phyloP scores from a whole-genome alignment of 176 grass and related monocot species.

The Puya raimondii region DNA sequence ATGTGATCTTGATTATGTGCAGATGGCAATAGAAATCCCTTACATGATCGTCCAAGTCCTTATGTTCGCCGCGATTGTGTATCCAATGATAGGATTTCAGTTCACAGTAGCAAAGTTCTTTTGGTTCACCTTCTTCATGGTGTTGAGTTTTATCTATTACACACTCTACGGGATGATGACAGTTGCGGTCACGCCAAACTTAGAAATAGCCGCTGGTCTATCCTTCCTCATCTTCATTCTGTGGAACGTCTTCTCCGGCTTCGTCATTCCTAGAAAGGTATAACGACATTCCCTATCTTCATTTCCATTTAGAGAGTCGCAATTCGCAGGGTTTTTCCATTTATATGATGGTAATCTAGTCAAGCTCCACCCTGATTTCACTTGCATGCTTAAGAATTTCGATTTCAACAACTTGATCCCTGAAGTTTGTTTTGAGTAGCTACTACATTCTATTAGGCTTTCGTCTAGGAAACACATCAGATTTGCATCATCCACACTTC shows the following conservation, averaged over 20 bases:
- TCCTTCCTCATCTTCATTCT: constrained; percentile 65
- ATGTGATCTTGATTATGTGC: constrained; percentile 3
- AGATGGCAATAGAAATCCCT: constrained; percentile 44
- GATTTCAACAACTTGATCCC: too few relatives aligned
- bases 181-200: constrained; percentile 59
- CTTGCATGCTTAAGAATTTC: too few relatives aligned
- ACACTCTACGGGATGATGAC: constrained; percentile 71
- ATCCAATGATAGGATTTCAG: constrained; percentile 67
- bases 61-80: constrained; percentile 40
- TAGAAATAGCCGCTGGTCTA: constrained; percentile 56
- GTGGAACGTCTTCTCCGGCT: constrained; percentile 69
- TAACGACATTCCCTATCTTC: too few relatives aligned
- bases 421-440: too few relatives aligned
- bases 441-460: too few relatives aligned
- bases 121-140: constrained; percentile 55
- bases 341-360: too few relatives aligned
- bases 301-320: too few relatives aligned
- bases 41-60: constrained; percentile 57
- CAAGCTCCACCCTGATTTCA: too few relatives aligned
- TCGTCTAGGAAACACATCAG: too few relatives aligned
- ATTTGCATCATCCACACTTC: too few relatives aligned
- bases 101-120: constrained; percentile 35
- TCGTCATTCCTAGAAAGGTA: constrained; percentile 63
- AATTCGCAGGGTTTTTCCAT: too few relatives aligned
- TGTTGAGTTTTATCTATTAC: constrained; percentile 68